Base-by-base conservation (phyloP, 2,329 filamentous ascomycete species). In the Xenoacremonium recifei region DNA sequence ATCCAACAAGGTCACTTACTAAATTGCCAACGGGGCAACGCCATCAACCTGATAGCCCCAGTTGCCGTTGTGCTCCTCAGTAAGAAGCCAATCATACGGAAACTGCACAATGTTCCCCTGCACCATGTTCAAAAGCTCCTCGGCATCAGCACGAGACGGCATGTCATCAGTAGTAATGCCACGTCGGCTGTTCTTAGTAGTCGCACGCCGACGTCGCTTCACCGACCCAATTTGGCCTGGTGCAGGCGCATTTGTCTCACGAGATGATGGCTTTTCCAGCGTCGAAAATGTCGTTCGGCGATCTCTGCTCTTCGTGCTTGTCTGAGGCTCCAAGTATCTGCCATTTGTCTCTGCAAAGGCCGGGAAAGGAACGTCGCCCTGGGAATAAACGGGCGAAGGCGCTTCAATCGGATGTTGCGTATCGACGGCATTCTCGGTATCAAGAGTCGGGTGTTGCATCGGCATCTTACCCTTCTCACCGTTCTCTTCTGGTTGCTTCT, bases 11-110 rank as follows among this genome's bases (percentile, higher is more conserved):
- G 21, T 23, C 12, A 77, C 86, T 84, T 76, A 89, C 87, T 99
- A 99, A 59, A 99, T 97, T 70, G 96, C 90, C 68, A 99, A 75
- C 42, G 93, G 93, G 57, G 93, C 95, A 62, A 99, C 85, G 65
- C 95, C 86, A 65, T 99, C 93, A 42, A 97, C 89, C 61, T 92
- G 89, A 68, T 96, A 97, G 49, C 96, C 79, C 93, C 93, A 99
- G 62, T 96, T 95, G 42, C 90, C 89, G 52, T 89, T 91, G 59
- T 84, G 82, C 71, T 97, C 93, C 69, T 97, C 93, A 42, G 85
- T 87, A 55, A 87, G 80, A 40, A 96, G 79, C 90, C 95, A 99
- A 59, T 99, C 89, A 66, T 97, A 96, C 5, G 93, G 93, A 73
- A 95, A 99, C 50, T 89, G 72, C 19, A 99, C 91, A 39, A 99